These are phyloP conservation scores for Neurospora tetraspora DNA, from an alignment of 495 filamentous ascomycete species.

Conservation along the genomic window DNA sequence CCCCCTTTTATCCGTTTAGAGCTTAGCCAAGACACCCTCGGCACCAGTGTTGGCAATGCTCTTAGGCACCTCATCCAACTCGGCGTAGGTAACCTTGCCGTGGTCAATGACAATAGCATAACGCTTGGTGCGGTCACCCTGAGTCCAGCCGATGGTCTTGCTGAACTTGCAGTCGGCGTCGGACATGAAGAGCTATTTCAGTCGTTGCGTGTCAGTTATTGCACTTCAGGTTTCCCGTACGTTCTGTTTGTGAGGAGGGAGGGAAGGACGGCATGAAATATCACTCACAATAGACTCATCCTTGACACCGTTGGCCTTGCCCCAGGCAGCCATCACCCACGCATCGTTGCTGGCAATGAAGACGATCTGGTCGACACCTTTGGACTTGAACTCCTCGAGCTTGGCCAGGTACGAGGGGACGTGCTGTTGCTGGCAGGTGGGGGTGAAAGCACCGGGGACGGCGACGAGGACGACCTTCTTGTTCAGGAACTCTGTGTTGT, in stretches of 20 bases:
- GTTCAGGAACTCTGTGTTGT: constrained; percentile 54
- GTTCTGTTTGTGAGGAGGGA: not conserved
- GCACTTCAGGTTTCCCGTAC: no score
- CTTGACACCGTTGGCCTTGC: constrained; percentile 81
- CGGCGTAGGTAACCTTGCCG: constrained; percentile 82
- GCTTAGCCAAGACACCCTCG: constrained; percentile 60
- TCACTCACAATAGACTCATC: constrained; percentile 64
- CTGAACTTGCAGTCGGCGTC: constrained; percentile 71
- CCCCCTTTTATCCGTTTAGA: constrained; percentile 30
- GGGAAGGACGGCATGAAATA: not conserved
- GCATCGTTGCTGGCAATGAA: constrained; percentile 86
- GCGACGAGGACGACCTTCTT: constrained; percentile 91
- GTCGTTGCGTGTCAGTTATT: constrained; percentile 2
- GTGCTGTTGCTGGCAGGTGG: constrained; percentile 80
- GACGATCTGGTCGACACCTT: constrained; percentile 79
- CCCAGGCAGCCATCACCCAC: constrained; percentile 92
- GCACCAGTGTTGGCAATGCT: constrained; percentile 62
- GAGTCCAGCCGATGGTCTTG: constrained; percentile 73
- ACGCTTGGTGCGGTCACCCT: constrained; percentile 61
- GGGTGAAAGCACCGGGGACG: constrained; percentile 92
- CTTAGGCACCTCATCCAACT: constrained; percentile 62
- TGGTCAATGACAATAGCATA: constrained; percentile 85
- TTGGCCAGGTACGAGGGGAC: constrained; percentile 78
- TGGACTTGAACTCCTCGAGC: constrained; percentile 58
- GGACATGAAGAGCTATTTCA: constrained; percentile 67